Conservation (phyloP, 1,284 basidiomycete genomes). For the Malassezia slooffiae region DNA sequence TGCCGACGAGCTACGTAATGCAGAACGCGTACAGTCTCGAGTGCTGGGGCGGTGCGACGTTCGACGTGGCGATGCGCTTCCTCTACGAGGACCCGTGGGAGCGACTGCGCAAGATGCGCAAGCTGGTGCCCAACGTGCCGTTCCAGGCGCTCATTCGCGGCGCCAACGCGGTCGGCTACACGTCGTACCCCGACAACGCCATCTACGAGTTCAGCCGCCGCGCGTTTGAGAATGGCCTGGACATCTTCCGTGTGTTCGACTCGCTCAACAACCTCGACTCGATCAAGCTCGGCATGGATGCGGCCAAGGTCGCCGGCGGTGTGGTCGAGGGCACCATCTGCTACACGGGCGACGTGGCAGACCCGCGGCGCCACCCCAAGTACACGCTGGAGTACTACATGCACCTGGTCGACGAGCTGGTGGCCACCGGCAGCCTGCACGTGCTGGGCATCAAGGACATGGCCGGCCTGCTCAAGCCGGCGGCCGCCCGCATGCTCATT, state of each 20-base stretch:
- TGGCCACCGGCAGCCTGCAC: conserved; percentile 80
- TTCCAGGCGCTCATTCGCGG: conserved; percentile 97
- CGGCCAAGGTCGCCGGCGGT: conserved; percentile 98
- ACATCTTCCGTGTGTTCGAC: conserved; percentile 99
- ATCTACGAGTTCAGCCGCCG: conserved; percentile 74
- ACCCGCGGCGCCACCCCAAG: conserved; percentile 79
- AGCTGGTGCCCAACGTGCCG: conserved; percentile 95
- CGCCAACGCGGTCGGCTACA: conserved; percentile 98
- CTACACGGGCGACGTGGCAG: conserved; percentile 96
- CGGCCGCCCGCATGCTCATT: conserved; percentile 83
- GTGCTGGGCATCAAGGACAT: conserved; percentile 98
- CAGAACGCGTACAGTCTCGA: conserved; percentile 93
- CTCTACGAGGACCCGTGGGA: conserved; percentile 99
- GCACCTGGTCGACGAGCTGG: conserved; percentile 85
- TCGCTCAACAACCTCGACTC: conserved; percentile 56
- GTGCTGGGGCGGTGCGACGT: conserved; percentile 99
- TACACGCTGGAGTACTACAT: conserved; percentile 98
- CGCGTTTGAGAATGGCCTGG: conserved; percentile 95
- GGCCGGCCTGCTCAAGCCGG: conserved; percentile 93
- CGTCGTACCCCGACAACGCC: conserved; percentile 96
- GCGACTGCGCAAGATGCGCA: conserved; percentile 80
- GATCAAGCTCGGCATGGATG: conserved; percentile 61
- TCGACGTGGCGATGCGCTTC: conserved; percentile 99
- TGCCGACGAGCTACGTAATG: conserved; percentile 77
- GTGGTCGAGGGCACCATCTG: conserved; percentile 80